Base-by-base conservation (phyloP, 2,329 filamentous ascomycete species). In the Gyromitra esculenta region DNA sequence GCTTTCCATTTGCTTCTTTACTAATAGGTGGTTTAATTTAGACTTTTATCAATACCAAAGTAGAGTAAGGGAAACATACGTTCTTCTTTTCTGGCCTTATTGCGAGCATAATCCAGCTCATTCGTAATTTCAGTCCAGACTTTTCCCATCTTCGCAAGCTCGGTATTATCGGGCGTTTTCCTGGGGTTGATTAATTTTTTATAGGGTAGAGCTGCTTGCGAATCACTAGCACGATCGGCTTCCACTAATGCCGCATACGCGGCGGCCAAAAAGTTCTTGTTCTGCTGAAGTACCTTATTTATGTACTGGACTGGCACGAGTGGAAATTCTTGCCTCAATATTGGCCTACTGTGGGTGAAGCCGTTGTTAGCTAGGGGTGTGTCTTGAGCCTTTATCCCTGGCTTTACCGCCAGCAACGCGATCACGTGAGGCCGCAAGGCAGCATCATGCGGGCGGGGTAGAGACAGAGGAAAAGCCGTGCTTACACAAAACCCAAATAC, bases 21-120 rank as follows among this genome's bases (percentile, higher is more conserved):
- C 79, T 7, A 77, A 75, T 9, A 75, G 68, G 64, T 81, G 78
- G 1, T 75, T 76, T 5, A 74, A 57, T 59, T 56, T 35, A 41
- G n/a, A 57, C 48, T 65, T 37, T 37, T 31, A 57, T n/a, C 35
- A 31, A 5, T 35, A 43, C n/a, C 15, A 9, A 35, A 54, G 18
- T 31, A 45, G 50, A 31, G 11, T 11, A 59, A 43, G 18, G 25
- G 45, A 73, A 64, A 70, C 75, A 43, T 21, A 85, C 63, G 15
- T 80, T 79, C 65, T 84, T 81, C 2, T 84, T 85, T 13, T 82
- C 83, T 21, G 81, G 78, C 31, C 86, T 82, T 77, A 87, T 87
- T n/a, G 81, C 80, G 8, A 85, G 66, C 0, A 82, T 84, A 76
- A 31, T 73, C 78, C 37, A 79, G 50, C 37, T 79, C 78, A 37